Evolutionary conservation across 768 basidiomycete genomes (phyloP).

Genomic region (Amanita pseudoporphyria): DNA sequence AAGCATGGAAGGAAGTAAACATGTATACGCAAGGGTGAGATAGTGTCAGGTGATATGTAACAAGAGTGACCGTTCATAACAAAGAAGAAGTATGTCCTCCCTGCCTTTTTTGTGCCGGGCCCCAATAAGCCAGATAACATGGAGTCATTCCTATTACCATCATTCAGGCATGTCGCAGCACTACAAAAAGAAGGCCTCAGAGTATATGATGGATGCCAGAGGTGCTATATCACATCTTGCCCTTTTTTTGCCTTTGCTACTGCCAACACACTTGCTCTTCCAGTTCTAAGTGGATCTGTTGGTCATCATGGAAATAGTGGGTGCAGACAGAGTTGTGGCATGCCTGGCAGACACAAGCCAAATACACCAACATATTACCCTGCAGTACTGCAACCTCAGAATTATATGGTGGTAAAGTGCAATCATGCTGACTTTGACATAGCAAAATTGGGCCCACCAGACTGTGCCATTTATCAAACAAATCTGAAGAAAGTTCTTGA

Average conservation of each 20-base stretch:
- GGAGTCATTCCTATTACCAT: constrained; percentile 25
- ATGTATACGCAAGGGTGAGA: too few species aligned
- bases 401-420: constrained; percentile 1
- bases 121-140: constrained; percentile 26
- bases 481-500: constrained; percentile 8
- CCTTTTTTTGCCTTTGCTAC: constrained; percentile 17
- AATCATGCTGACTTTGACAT: constrained; percentile 15
- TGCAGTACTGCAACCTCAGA: not conserved
- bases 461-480: constrained; percentile 9
- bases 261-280: constrained; percentile 4
- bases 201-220: constrained; percentile 17
- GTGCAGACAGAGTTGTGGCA: not conserved
- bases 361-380: not conserved
- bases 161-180: constrained; percentile 25
- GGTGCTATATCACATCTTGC: constrained; percentile 11
- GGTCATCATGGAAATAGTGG: not conserved
- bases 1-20: too few species aligned
- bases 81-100: constrained; percentile 20
- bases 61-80: too few species aligned
- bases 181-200: constrained; percentile 22
- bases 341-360: not conserved
- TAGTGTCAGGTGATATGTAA: too few species aligned
- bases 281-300: not conserved
- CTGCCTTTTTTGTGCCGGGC: constrained; percentile 24
- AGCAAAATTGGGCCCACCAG: not conserved